A percentile compares a stretch with the other conserved stretches of the same genome.
Conservation (phyloP, 352 stramenopile species). For the Globisporangium uncinulatum region DNA sequence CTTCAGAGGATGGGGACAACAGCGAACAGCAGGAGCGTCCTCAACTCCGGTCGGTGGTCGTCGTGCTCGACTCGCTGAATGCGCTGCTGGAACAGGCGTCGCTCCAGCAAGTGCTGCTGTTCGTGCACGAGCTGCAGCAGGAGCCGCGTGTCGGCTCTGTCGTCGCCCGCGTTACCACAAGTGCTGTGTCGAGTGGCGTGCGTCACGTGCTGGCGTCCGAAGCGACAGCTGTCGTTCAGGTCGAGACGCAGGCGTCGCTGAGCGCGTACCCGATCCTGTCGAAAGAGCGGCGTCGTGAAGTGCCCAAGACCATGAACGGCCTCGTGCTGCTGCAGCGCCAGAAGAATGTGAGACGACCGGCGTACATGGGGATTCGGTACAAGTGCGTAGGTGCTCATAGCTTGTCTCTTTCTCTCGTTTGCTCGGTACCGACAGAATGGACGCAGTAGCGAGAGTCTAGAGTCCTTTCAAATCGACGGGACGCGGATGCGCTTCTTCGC, state of each 20-base stretch:
- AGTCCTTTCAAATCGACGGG: conserved; percentile 45
- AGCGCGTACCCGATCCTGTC: conserved; percentile 47
- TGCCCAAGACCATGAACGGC: conserved; percentile 57
- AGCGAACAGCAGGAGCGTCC: background rate
- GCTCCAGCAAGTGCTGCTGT: conserved; percentile 34
- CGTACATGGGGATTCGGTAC: too few relatives aligned
- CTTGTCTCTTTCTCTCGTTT: conserved; percentile 1
- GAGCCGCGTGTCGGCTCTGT: conserved; percentile 34
- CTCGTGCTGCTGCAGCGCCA: conserved; percentile 51
- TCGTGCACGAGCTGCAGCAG: conserved; percentile 29
- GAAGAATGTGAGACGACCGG: conserved; percentile 42
- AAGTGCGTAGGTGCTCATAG: background rate
- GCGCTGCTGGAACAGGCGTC: conserved; percentile 45
- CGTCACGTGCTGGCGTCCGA: conserved; percentile 27
- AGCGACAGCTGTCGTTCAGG: conserved; percentile 40
- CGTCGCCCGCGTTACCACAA: conserved; percentile 40
- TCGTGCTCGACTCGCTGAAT: conserved; percentile 67
- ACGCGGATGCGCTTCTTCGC: conserved; percentile 23
- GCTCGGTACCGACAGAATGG: conserved; percentile 36
- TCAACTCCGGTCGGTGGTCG: conserved; percentile 32
- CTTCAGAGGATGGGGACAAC: background rate
- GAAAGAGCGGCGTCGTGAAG: conserved; percentile 48
- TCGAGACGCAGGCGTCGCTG: conserved; percentile 56
- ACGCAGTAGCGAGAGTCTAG: conserved; percentile 52
- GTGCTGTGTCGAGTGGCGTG: conserved; percentile 14